These are phyloP conservation scores for Blastomyces percursus DNA, from an alignment of 2,329 filamentous ascomycete species.

Conservation along the genomic window DNA sequence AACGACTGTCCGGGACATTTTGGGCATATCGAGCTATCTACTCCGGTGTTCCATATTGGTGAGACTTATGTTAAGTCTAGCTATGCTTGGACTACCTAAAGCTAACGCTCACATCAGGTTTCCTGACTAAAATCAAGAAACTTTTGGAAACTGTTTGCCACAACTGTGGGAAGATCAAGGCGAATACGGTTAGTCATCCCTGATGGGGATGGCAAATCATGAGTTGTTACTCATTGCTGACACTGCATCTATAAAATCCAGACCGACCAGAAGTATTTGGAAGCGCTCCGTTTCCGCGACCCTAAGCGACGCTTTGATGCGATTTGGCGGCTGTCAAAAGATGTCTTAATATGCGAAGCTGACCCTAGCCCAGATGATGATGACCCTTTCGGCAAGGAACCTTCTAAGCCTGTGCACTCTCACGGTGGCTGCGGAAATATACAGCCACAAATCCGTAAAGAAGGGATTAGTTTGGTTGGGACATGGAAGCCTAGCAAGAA, in stretches of 20 bases:
- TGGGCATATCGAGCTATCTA: constrained; percentile 94
- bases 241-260: constrained; percentile 36
- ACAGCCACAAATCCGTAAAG: constrained; percentile 78
- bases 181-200: constrained; percentile 89
- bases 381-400: constrained; percentile 57
- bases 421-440: constrained; percentile 92
- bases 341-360: constrained; percentile 72
- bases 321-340: constrained; percentile 87
- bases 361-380: constrained; percentile 58
- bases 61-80: constrained; percentile 15
- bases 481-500: constrained; percentile 61
- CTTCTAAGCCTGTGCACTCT: constrained; percentile 41
- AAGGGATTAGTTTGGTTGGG: constrained; percentile 70
- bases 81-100: constrained; percentile 2
- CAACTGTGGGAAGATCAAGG: constrained; percentile 95
- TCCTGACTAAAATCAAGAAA: constrained; percentile 99
- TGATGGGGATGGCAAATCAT: constrained; percentile 44
- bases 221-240: constrained; percentile 41
- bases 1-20: constrained; percentile 96
- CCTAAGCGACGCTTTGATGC: constrained; percentile 89
- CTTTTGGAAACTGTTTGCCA: constrained; percentile 97
- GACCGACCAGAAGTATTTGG: constrained; percentile 72
- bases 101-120: constrained; percentile 50
- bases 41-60: constrained; percentile 84
- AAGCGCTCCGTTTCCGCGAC: constrained; percentile 74